Evolutionary conservation across 495 filamentous ascomycete genomes (phyloP).

Genomic region (Rusavskia elegans): DNA sequence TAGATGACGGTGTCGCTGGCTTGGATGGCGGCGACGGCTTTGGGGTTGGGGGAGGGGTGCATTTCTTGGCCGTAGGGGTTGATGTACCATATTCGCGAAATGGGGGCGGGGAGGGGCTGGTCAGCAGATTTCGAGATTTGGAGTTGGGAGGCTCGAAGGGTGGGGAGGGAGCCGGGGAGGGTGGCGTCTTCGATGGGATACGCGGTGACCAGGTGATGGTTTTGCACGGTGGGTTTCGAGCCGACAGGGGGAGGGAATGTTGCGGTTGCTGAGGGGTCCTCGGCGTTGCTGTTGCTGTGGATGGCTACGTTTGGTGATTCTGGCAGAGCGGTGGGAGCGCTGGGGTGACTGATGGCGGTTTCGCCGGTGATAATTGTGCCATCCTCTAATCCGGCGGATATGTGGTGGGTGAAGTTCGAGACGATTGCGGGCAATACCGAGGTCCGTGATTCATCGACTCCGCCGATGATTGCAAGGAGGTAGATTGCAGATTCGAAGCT

Average conservation of each 20-base stretch:
- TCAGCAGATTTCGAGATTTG: slow-evolving; percentile 58
- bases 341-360: slow-evolving; percentile 82
- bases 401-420: slow-evolving; percentile 87
- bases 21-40: slow-evolving; percentile 51
- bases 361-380: slow-evolving; percentile 76
- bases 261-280: neutral
- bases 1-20: slow-evolving; percentile 58
- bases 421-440: slow-evolving; percentile 81
- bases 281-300: neutral
- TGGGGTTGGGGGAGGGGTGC: slow-evolving; percentile 59
- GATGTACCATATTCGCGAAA: slow-evolving; percentile 86
- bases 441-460: slow-evolving; percentile 50
- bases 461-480: slow-evolving; percentile 64
- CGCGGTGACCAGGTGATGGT: slow-evolving; percentile 3
- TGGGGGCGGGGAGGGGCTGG: slow-evolving; percentile 57
- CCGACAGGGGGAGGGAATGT: neutral
- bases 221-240: neutral
- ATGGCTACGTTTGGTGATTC: neutral
- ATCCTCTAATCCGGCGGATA: slow-evolving; percentile 64
- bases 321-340: slow-evolving; percentile 33
- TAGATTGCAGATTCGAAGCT: slow-evolving; percentile 73
- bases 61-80: slow-evolving; percentile 93
- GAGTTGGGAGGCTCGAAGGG: slow-evolving; percentile 63
- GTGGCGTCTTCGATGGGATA: slow-evolving; percentile 58
- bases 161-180: slow-evolving; percentile 69